These are phyloP conservation scores for Phytophthora multivora DNA, from an alignment of 352 stramenopile species.

Conservation along the genomic window DNA sequence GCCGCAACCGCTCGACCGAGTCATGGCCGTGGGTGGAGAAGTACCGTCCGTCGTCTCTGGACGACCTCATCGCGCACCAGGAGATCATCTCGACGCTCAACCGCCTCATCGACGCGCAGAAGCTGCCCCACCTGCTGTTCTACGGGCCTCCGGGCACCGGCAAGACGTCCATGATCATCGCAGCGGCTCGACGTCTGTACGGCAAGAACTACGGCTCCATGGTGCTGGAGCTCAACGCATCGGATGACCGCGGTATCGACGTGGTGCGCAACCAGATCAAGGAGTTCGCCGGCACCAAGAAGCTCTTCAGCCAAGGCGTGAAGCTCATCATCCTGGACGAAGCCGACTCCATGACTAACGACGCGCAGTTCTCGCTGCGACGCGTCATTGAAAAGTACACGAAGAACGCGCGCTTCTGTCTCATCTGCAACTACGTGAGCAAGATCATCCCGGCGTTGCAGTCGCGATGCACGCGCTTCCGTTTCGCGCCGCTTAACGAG, in stretches of 20 bases:
- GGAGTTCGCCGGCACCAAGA: constrained; percentile 97
- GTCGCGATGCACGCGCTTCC: constrained; percentile 94
- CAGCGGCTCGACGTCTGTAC: constrained; percentile 95
- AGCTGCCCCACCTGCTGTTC: constrained; percentile 97
- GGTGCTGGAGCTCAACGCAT: constrained; percentile 97
- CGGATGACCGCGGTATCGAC: constrained; percentile 96
- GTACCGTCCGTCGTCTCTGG: constrained; percentile 94
- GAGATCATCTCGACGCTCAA: constrained; percentile 97
- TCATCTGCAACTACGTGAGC: constrained; percentile 99
- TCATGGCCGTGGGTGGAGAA: constrained; percentile 98
- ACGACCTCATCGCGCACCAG: constrained; percentile 97
- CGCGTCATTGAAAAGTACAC: constrained; percentile 99
- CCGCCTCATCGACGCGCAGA: constrained; percentile 95
- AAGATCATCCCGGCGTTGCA: constrained; percentile 99
- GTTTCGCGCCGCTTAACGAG: constrained; percentile 78
- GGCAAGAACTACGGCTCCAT: constrained; percentile 94
- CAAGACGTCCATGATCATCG: constrained; percentile 98
- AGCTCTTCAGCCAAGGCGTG: constrained; percentile 94
- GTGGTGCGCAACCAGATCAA: constrained; percentile 99
- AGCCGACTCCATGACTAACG: constrained; percentile 98
- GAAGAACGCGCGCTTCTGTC: constrained; percentile 97
- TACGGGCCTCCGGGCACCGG: constrained; percentile 97
- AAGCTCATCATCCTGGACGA: constrained; percentile 99
- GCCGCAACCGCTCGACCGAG: constrained; percentile 78
- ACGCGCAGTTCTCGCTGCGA: constrained; percentile 96